Evolutionary conservation across 2,329 filamentous ascomycete genomes (phyloP), one percentile per base, ranked within the genome.

Genomic region (Aspergillus neotritici): DNA sequence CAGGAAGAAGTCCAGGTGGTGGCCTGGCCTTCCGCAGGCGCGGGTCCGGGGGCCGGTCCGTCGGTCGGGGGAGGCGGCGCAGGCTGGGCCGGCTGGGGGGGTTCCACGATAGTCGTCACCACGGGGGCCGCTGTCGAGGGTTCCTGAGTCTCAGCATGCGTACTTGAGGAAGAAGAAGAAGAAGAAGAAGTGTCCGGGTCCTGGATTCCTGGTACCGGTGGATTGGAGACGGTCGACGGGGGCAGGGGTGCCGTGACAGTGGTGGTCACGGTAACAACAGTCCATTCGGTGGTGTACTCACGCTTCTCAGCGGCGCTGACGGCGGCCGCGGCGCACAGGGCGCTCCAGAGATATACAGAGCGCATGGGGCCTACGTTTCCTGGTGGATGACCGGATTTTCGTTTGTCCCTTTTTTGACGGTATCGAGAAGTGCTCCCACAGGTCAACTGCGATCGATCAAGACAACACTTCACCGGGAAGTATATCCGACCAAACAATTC

Each of bases 401-500:
- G 41, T 43, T 41, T 46, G 21, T 41, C 25, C 33, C 31, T 48
- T 39, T 48, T 44, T 14, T 34, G 31, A 29, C 37, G 41, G 31
- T 47, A 41, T 47, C 33, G 41, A 44, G 46, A 43, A 41, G 15
- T 40, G 43, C 40, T 47, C 53, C 53, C 49, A 59, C 57, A 61
- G 60, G 54, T 65, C 61, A 61, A 63, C 56, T 57, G 55, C 43
- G 46, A 48, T 46, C 38, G 50, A 49, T 48, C 43, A 48, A 48
- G 38, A 43, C 49, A 31, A 43, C 5, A 59, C 64, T 67, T 67
- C 63, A 43, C 61, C 65, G 56, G 63, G 64, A 67, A 67, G 62
- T 55, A 25, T 49, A 39, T 41, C 30, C 42, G 43, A 47, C 28
- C 46, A 41, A 48, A 31, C 37, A 42, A 48, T 43, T 43, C 43